phyloP scores from a whole-genome alignment of 345 rosid genomes.

The Aurinia saxatilis region DNA sequence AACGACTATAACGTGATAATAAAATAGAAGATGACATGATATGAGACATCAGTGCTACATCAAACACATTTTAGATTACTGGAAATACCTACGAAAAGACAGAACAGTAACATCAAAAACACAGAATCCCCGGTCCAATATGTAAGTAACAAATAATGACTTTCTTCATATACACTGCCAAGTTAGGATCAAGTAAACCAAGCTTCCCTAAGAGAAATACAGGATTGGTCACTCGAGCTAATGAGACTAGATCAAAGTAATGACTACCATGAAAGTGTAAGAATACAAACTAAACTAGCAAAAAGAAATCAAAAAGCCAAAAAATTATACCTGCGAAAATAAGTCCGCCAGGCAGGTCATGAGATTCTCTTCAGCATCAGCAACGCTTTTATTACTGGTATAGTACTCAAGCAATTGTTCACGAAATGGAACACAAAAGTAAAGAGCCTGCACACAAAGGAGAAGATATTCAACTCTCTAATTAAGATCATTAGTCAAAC shows the following conservation, averaged over 20 bases:
- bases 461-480: neutral
- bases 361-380: slow-evolving; percentile 91
- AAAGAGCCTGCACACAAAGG: slow-evolving; percentile 76
- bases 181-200: neutral
- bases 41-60: neutral
- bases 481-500: too few species aligned
- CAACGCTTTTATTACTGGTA: slow-evolving; percentile 56
- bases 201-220: neutral
- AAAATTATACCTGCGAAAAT: slow-evolving; percentile 65
- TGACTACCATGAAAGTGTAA: neutral
- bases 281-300: too few species aligned
- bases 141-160: neutral
- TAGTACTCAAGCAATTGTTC: slow-evolving; percentile 97
- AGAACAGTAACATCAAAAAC: neutral
- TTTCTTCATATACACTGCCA: neutral
- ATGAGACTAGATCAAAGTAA: neutral
- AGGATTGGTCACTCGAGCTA: slow-evolving; percentile 5
- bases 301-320: neutral
- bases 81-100: neutral
- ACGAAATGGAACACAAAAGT: slow-evolving; percentile 96
- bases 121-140: neutral
- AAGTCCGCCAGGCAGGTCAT: slow-evolving; percentile 95
- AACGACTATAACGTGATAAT: neutral
- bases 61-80: neutral
- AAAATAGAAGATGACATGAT: neutral